Evolutionary conservation across 192 early-diverging fungal species (phyloP).

Genomic region (Coemansia sp.): DNA sequence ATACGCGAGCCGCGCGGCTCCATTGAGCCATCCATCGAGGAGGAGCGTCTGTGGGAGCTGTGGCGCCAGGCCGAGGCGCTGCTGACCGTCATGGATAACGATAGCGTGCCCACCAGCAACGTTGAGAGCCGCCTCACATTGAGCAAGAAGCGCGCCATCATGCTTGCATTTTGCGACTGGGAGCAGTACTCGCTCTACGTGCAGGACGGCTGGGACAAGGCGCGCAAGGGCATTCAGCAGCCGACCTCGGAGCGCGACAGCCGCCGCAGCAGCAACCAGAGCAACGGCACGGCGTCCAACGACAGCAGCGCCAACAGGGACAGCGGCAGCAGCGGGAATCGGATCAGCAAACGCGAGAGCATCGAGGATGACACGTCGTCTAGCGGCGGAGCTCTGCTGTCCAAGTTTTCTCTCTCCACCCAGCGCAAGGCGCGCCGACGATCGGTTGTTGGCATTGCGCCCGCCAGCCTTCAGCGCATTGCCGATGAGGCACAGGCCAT

Average conservation of each 20-base stretch:
- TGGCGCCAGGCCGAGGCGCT: constrained; percentile 52
- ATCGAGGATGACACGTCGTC: too few relatives aligned
- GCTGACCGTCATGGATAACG: constrained; percentile 51
- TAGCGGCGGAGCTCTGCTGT: background rate
- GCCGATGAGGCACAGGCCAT: constrained; percentile 37
- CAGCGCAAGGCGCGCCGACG: constrained; percentile 44
- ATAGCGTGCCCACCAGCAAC: constrained; percentile 32
- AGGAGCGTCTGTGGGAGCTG: constrained; percentile 52
- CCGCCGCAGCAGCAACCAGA: constrained; percentile 28
- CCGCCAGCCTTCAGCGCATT: constrained; percentile 49
- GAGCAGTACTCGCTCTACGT: constrained; percentile 53
- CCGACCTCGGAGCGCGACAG: constrained; percentile 18
- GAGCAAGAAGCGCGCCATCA: constrained; percentile 52
- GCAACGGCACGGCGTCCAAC: constrained; percentile 1
- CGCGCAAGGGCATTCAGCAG: constrained; percentile 38
- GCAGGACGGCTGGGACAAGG: constrained; percentile 50
- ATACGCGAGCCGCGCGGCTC: constrained; percentile 43
- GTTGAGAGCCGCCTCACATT: constrained; percentile 38
- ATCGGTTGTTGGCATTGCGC: constrained; percentile 45
- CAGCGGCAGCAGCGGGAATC: background rate
- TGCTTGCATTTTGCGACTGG: constrained; percentile 53
- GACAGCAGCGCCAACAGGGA: background rate
- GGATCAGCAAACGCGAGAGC: constrained; percentile 13
- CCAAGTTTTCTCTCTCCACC: constrained; percentile 35
- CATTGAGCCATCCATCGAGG: constrained; percentile 46